Conservation (phyloP, 306 rosid genomes). For the Malus fusca region DNA sequence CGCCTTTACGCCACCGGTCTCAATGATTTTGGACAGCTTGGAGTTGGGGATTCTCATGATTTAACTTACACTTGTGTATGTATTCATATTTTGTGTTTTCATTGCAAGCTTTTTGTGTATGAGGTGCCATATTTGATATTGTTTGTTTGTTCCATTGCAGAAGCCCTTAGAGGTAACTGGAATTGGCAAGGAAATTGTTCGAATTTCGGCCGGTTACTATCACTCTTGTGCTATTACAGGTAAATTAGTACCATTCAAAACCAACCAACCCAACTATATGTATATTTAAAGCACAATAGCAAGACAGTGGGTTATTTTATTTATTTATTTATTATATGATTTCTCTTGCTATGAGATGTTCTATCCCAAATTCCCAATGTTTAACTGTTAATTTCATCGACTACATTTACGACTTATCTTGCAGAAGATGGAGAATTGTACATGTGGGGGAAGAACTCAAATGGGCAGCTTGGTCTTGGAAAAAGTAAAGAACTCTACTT, state of each 20-base stretch:
- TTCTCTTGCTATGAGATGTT: not conserved
- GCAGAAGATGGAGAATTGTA: conserved; percentile 82
- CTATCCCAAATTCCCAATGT: not conserved
- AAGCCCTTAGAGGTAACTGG: conserved; percentile 57
- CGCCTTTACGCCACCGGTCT: conserved; percentile 81
- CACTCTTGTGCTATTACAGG: conserved; percentile 91
- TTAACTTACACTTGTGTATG: not conserved
- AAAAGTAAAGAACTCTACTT: conserved; percentile 47
- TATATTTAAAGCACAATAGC: too few species aligned
- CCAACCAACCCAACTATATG: not conserved
- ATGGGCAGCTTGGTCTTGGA: conserved; percentile 95
- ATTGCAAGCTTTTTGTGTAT: too few species aligned
- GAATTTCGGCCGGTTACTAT: conserved; percentile 75
- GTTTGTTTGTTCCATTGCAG: too few species aligned
- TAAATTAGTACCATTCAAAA: not conserved
- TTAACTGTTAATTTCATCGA: not conserved
- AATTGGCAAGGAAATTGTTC: conserved; percentile 53
- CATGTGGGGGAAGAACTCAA: conserved; percentile 87
- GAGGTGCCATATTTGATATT: too few species aligned
- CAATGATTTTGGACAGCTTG: conserved; percentile 83
- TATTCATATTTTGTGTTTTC: too few species aligned
- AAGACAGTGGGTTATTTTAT: too few species aligned
- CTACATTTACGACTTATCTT: not conserved
- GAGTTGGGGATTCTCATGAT: not conserved
- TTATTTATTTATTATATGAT: not conserved